Percentiles rank a stretch among this genome's conserved stretches.
phyloP scores from a whole-genome alignment of 2,329 filamentous ascomycete species.

The Tolypocladium ovalisporum region DNA sequence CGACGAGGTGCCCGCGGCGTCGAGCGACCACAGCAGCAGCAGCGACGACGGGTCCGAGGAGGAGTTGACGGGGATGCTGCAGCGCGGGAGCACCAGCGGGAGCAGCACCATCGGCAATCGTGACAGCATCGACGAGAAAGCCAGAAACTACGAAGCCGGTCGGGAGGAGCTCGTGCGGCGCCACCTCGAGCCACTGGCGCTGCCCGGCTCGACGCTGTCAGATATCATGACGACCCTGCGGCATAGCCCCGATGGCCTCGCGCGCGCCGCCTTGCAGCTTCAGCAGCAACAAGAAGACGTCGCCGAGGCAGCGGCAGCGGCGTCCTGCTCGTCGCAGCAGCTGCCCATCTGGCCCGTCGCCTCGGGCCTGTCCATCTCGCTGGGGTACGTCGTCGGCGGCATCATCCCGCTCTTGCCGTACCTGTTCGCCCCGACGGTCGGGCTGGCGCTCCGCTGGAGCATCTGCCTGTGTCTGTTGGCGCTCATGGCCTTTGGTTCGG shows the following conservation, averaged over 20 bases:
- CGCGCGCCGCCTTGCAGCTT: conserved; percentile 10
- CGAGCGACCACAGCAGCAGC: not conserved
- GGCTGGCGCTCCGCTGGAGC: conserved; percentile 37
- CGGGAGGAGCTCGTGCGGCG: conserved; percentile 16
- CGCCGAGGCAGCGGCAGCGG: not conserved
- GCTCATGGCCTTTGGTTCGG: conserved; percentile 45
- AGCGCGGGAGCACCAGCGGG: not conserved
- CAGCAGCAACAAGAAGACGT: not conserved
- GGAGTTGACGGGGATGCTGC: conserved; percentile 15
- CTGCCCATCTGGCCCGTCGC: conserved; percentile 24
- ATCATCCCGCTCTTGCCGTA: conserved; percentile 53
- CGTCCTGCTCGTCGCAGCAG: conserved; percentile 8
- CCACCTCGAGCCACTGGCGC: conserved; percentile 20
- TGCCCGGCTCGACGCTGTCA: conserved; percentile 10
- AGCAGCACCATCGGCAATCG: not conserved
- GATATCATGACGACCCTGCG: conserved; percentile 15
- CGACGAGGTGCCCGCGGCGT: conserved; percentile 16
- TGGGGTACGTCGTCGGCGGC: conserved; percentile 52
- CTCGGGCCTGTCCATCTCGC: conserved; percentile 47
- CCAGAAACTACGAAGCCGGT: not conserved
- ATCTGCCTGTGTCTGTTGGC: conserved; percentile 41
- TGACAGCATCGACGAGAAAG: conserved; percentile 7
- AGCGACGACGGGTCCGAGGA: conserved; percentile 8
- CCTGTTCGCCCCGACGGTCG: conserved; percentile 35
- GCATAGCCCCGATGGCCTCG: conserved; percentile 18